These are phyloP conservation scores for Aureobasidium sp. DNA, from an alignment of 2,329 filamentous ascomycete genomes.

Conservation along the genomic window DNA sequence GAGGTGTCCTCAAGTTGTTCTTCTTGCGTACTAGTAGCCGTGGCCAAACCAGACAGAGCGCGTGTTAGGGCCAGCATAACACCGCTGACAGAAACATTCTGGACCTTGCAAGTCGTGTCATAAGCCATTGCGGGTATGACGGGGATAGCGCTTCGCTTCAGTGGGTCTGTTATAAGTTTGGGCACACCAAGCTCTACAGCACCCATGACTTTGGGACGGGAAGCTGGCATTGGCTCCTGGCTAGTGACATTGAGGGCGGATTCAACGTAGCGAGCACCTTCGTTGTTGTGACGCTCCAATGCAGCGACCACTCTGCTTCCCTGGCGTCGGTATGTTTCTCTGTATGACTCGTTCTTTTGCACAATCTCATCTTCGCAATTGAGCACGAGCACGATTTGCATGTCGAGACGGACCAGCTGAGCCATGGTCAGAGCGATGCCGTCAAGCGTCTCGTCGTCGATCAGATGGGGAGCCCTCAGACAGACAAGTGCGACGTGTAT, in stretches of 20 bases:
- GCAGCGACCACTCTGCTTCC: conserved; percentile 67
- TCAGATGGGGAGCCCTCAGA: conserved; percentile 63
- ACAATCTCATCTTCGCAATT: conserved; percentile 51
- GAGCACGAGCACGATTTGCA: conserved; percentile 75
- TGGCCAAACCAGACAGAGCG: conserved; percentile 62
- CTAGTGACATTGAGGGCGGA: conserved; percentile 39
- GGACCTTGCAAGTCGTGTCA: conserved; percentile 43
- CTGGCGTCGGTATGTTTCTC: conserved; percentile 45
- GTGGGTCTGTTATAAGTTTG: conserved; percentile 54
- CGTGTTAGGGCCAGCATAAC: conserved; percentile 69
- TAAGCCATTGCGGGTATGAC: conserved; percentile 62
- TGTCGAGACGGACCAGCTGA: conserved; percentile 74
- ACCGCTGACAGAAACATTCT: conserved; percentile 51
- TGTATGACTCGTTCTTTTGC: conserved; percentile 5
- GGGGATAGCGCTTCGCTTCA: conserved; percentile 62
- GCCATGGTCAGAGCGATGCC: conserved; percentile 78
- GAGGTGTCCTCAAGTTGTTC: conserved; percentile 39
- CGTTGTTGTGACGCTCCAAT: conserved; percentile 61
- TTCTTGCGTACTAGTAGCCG: conserved; percentile 2
- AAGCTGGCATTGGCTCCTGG: conserved; percentile 23
- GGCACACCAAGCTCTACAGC: conserved; percentile 37
- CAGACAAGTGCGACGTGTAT: conserved; percentile 82
- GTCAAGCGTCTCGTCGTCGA: conserved; percentile 61
- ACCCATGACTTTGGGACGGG: conserved; percentile 31
- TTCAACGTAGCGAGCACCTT: conserved; percentile 63